Base-by-base conservation (phyloP, 2,329 filamentous ascomycete genomes). In the Huntiella omanensis region DNA sequence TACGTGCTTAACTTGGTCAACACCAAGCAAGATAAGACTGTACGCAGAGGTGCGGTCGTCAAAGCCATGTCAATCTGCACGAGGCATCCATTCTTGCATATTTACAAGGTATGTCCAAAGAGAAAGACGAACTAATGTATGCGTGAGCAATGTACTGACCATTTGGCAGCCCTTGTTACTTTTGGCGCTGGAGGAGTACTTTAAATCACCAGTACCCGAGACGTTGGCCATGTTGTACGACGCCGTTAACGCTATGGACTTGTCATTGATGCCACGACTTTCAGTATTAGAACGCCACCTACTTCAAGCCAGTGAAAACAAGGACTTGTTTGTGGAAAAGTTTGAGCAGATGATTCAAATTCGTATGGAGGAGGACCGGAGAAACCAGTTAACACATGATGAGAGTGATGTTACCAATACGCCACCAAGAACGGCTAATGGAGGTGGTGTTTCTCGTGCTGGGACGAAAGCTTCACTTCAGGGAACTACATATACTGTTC, bases 61-160 rank as follows among this genome's bases (percentile, higher is more conserved):
- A 96, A 96, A 60, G 85, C 91, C 37, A 98, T 98, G 91, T 91
- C 91, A 28, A 95, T 98, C 54, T 98, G 91, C 67, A 98, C 91
- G 5, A 72, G 91, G 38, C 91, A 98, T 66, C 87, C 91, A 3
- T 98, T 98, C 62, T 66, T 98, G 54, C 91, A 98, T 63, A 98
- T 98, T 52, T 98, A 98, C 67, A 98, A 98, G 73, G 83, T 81
- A 60, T 19, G 32, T 17, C n/a, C 12, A 4, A 28, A 19, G n/a
- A 4, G 13, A 15, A 8, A 8, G 5, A 15, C 37, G n/a, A 6
- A 12, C 34, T 33, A 16, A 48, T 17, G n/a, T 13, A 19, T 13
- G 2, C 43, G 15, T 49, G 46, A 51, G 55, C 53, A 28, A 47
- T 28, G 22, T 28, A 28, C 22, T 32, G 19, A 39, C 19, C 15